These are phyloP conservation scores for Aspergillaceae sp. DNA, from an alignment of 2,329 filamentous ascomycete genomes.

Conservation along the genomic window DNA sequence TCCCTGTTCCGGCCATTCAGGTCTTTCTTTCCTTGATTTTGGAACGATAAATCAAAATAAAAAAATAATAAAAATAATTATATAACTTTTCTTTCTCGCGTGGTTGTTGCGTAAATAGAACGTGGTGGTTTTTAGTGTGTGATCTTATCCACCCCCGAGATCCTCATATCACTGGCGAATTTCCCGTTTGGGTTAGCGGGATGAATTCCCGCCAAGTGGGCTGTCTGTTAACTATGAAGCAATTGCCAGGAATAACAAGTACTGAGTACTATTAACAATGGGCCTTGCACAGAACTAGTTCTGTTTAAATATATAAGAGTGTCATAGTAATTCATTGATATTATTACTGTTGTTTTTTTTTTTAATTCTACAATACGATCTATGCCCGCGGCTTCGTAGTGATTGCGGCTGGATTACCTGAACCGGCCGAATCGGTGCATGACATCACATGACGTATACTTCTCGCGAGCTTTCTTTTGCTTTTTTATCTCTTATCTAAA, in stretches of 20 bases:
- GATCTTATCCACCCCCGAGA: no score
- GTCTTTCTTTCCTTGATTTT: background rate
- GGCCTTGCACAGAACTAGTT: no score
- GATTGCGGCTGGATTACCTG: background rate
- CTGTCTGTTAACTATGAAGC: no score
- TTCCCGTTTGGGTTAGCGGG: background rate
- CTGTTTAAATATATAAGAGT: background rate
- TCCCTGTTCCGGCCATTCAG: slow-evolving; percentile 20
- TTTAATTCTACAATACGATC: no score
- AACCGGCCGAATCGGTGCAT: slow-evolving; percentile 4
- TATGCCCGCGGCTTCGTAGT: no score
- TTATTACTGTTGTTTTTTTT: background rate
- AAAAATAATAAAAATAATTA: no score
- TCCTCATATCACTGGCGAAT: no score
- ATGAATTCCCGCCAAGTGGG: background rate
- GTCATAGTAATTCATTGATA: background rate
- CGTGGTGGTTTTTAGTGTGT: no score
- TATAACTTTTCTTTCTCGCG: background rate
- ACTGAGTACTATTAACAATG: no score
- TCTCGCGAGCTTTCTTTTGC: no score
- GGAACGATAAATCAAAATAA: background rate
- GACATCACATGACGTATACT: slow-evolving; percentile 18
- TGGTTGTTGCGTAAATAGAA: no score
- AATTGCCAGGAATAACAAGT: no score
- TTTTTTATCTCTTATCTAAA: background rate